Base-by-base conservation (phyloP, 2,329 filamentous ascomycete genomes). In the Raffaelea ambrosiae region DNA sequence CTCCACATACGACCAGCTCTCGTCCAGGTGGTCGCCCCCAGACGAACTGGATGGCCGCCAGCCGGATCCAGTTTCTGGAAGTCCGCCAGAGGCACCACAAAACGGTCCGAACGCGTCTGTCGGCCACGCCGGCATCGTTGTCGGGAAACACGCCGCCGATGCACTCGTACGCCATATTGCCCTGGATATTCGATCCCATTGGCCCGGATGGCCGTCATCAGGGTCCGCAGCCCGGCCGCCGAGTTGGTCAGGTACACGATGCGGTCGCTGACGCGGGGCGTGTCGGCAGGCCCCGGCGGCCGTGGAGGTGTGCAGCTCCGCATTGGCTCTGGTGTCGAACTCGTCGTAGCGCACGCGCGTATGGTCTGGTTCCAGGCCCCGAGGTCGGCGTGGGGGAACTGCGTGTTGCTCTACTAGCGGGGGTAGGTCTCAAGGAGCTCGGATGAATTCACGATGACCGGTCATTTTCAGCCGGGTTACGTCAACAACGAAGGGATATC, bases 171-270 rank as follows among this genome's bases (percentile, higher is more conserved):
- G 53, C 46, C 5, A 66, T 63, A 22, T 66, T 64, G 23, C 55
- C 64, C 51, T 63, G 62, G 50, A 64, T 64, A 38, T 63, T 64
- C n/a, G 5, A 61, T 64, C 29, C 56, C 53, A 51, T 66, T 65
- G 48, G 59, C 62, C 48, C 59, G 57, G n/a, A 56, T 54, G 1
- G 55, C 62, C 19, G 61, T 61, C 52, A 66, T 53, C 47, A 61
- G 58, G 1, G 63, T 62, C 18, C 64, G 60, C 31, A 65, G 49
- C 1, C 63, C 62, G 7, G 56, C 55, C 0, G 63, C 63, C 22
- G 63, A 66, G 54, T 64, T 66, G 16, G 57, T 59, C 11, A 66
- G 51, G 51, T 61, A 63, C 21, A 65, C 61, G 40, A 66, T 60
- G 44, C 40, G 45, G 4, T 50, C 23, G n/a, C 58, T 58, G 11